phyloP scores from a whole-genome alignment of 1,284 basidiomycete species.

The Mycena sp. region DNA sequence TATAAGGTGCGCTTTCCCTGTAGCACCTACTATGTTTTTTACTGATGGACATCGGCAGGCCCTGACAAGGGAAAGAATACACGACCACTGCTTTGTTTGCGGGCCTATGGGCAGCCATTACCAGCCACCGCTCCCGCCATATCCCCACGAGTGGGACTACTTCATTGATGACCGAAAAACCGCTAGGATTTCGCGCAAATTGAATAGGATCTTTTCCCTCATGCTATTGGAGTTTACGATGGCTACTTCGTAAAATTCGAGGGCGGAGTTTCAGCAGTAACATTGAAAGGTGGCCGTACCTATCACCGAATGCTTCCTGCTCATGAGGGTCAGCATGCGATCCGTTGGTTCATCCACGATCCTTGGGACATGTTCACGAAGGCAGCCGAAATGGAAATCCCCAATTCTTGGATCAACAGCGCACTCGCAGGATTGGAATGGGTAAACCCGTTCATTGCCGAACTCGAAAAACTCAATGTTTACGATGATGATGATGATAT shows the following conservation, averaged over 20 bases:
- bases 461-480: not conserved
- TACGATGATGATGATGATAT: not conserved
- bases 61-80: not conserved
- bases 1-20: no score
- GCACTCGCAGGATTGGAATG: not conserved
- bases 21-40: no score
- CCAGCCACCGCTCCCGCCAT: not conserved
- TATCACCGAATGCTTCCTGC: no score
- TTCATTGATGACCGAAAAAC: not conserved
- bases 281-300: no score
- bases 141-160: not conserved
- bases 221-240: slow-evolving; percentile 5
- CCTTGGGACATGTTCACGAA: no score
- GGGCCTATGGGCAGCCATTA: not conserved
- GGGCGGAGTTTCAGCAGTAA: not conserved
- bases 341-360: no score
- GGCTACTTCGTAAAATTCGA: slow-evolving; percentile 6
- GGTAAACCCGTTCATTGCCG: not conserved
- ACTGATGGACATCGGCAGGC: not conserved
- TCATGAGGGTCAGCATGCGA: no score
- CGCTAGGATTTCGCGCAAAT: slow-evolving; percentile 1
- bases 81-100: slow-evolving; percentile 9
- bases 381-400: not conserved
- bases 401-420: not conserved
- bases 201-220: slow-evolving; percentile 1